phyloP scores from a whole-genome alignment of 2,329 filamentous ascomycete genomes.

The Hysterium pulicare region DNA sequence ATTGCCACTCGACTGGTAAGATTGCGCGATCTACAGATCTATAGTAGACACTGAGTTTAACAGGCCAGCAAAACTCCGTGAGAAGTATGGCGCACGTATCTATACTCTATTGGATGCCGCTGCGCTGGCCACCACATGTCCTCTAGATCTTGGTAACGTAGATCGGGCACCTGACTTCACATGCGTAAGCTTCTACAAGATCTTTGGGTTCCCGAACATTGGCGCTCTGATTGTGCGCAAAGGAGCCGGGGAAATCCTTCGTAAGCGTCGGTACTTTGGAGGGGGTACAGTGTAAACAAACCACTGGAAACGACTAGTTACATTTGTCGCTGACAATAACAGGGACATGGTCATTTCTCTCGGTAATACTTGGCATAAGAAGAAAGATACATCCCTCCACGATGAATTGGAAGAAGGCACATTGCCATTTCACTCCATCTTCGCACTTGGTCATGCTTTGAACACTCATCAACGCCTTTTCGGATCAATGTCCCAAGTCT shows the following conservation, averaged over 20 bases:
- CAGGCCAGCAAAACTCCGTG: background rate
- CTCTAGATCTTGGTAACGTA: slow-evolving; percentile 55
- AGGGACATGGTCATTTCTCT: slow-evolving; percentile 55
- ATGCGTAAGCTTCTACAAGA: slow-evolving; percentile 87
- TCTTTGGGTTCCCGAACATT: slow-evolving; percentile 91
- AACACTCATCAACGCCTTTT: slow-evolving; percentile 56
- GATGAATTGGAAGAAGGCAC: slow-evolving; percentile 66
- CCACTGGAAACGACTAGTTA: background rate
- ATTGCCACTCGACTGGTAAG: slow-evolving; percentile 67
- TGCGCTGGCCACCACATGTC: slow-evolving; percentile 61
- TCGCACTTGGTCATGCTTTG: slow-evolving; percentile 60
- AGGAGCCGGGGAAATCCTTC: slow-evolving; percentile 54
- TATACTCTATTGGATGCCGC: slow-evolving; percentile 72
- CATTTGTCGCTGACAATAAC: background rate
- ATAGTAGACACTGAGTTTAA: background rate
- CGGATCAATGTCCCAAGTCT: slow-evolving; percentile 57
- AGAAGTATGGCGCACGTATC: slow-evolving; percentile 18
- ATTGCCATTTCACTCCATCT: slow-evolving; percentile 61
- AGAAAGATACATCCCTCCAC: slow-evolving; percentile 53
- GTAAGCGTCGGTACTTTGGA: slow-evolving; percentile 61
- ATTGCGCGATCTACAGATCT: background rate
- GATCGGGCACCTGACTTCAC: slow-evolving; percentile 73
- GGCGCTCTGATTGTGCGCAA: slow-evolving; percentile 81
- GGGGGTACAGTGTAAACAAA: slow-evolving; percentile 56
- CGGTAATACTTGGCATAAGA: slow-evolving; percentile 53